Conservation (phyloP, 2,329 filamentous ascomycete genomes). For the Ophiostoma tasmaniense region DNA sequence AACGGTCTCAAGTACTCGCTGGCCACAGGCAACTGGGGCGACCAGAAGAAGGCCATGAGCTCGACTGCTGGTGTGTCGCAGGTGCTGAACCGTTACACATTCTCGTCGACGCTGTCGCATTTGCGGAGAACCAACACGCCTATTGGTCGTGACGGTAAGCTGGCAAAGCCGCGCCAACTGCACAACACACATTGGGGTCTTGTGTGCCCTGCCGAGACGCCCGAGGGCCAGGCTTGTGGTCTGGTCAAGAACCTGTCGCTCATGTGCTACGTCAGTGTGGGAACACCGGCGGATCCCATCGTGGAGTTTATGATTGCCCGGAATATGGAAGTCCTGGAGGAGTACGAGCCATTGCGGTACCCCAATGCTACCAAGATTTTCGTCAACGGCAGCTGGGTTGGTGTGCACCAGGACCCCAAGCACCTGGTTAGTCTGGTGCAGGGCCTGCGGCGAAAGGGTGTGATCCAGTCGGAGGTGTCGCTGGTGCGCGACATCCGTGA, state of each 20-base stretch:
- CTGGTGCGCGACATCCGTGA: slow-evolving; percentile 94
- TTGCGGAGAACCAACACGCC: slow-evolving; percentile 95
- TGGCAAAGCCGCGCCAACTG: slow-evolving; percentile 93
- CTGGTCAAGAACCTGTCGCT: slow-evolving; percentile 95
- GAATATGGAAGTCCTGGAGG: slow-evolving; percentile 93
- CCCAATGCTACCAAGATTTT: slow-evolving; percentile 96
- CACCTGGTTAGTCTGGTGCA: slow-evolving; percentile 73
- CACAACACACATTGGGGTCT: slow-evolving; percentile 99
- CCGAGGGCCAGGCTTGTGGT: slow-evolving; percentile 96
- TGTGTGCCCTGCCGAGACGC: slow-evolving; percentile 94
- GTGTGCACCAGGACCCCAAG: slow-evolving; percentile 82
- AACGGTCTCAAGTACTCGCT: slow-evolving; percentile 95
- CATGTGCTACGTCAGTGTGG: slow-evolving; percentile 97
- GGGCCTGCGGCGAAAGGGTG: slow-evolving; percentile 67
- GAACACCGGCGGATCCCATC: slow-evolving; percentile 81
- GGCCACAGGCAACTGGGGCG: slow-evolving; percentile 97
- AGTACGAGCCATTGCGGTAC: slow-evolving; percentile 78
- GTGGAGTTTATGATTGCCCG: slow-evolving; percentile 92
- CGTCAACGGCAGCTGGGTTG: slow-evolving; percentile 96
- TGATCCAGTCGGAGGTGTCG: slow-evolving; percentile 86
- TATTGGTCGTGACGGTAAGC: slow-evolving; percentile 93
- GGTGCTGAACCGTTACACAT: slow-evolving; percentile 95
- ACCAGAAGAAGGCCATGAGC: slow-evolving; percentile 95
- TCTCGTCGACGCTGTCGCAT: slow-evolving; percentile 93
- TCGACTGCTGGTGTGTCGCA: slow-evolving; percentile 96